Evolutionary conservation across 1,284 basidiomycete genomes (phyloP).

Genomic region (Phellopilus nigrolimitatus): DNA sequence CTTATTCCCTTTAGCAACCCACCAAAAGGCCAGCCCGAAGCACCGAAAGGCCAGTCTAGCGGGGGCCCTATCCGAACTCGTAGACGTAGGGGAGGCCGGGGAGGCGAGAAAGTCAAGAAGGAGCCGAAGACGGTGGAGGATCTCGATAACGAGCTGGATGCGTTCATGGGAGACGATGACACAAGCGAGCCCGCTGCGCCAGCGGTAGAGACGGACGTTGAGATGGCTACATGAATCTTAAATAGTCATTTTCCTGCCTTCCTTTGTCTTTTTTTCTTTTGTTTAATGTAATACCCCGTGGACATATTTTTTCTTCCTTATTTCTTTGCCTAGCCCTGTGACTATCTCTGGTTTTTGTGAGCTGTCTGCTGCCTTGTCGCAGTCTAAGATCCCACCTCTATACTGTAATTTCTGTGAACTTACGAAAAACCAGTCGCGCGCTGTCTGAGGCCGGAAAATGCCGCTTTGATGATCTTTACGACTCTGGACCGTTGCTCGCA

Average conservation of each 20-base stretch:
- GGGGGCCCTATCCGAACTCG: constrained; percentile 38
- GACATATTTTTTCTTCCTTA: not conserved
- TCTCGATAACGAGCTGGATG: constrained; percentile 87
- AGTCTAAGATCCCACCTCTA: too few relatives aligned
- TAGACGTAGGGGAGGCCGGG: constrained; percentile 24
- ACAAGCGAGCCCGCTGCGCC: constrained; percentile 23
- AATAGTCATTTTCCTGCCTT: not conserved
- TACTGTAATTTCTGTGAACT: not conserved
- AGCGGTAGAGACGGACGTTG: constrained; percentile 40
- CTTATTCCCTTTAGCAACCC: not conserved
- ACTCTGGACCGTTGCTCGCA: not conserved
- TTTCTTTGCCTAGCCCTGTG: not conserved
- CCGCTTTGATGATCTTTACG: not conserved
- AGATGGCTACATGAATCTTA: constrained; percentile 37
- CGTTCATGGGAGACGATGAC: constrained; percentile 76
- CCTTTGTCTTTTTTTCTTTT: not conserved
- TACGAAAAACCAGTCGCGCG: not conserved
- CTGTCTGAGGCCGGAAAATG: not conserved
- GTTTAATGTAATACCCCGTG: not conserved
- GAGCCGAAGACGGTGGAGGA: constrained; percentile 70
- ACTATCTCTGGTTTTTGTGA: not conserved
- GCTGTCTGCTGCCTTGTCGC: too few relatives aligned
- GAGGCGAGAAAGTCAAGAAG: constrained; percentile 39
- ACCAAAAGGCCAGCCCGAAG: too few relatives aligned
- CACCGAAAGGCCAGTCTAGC: too few relatives aligned